Conservation (phyloP, 305 asterid genomes). For the Fraxinus paxiana region DNA sequence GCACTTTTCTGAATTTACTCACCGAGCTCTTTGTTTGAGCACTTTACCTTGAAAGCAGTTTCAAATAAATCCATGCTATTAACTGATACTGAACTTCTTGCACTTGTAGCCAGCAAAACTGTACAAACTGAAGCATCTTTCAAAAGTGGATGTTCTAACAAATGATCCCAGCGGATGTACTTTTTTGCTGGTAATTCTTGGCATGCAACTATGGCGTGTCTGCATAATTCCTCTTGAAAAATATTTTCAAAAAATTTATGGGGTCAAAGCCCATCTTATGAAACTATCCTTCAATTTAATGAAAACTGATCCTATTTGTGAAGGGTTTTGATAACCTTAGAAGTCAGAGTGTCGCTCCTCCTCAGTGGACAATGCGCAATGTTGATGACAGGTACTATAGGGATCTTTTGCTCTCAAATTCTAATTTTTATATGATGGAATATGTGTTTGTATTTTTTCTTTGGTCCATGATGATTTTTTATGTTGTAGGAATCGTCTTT, state of each 20-base stretch:
- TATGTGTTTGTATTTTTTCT: constrained; percentile 15
- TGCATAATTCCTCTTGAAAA: constrained; percentile 9
- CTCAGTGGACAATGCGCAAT: constrained; percentile 99
- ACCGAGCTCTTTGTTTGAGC: constrained; percentile 1
- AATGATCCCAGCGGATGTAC: constrained; percentile 98
- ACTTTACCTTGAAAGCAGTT: constrained; percentile 12
- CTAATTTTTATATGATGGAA: background rate
- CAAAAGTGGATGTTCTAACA: constrained; percentile 84
- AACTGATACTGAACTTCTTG: constrained; percentile 25
- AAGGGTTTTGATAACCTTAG: constrained; percentile 98
- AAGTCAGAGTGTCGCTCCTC: constrained; percentile 88
- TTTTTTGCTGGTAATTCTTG: constrained; percentile 63
- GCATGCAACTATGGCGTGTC: constrained; percentile 13
- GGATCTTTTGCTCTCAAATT: constrained; percentile 13
- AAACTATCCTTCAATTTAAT: constrained; percentile 12
- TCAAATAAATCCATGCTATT: constrained; percentile 11
- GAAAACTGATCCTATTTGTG: constrained; percentile 30
- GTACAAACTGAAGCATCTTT: constrained; percentile 82
- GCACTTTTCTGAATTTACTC: background rate
- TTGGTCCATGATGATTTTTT: constrained; percentile 11
- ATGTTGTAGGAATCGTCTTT: constrained; percentile 69
- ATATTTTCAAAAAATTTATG: background rate
- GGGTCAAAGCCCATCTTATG: background rate
- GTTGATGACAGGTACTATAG: constrained; percentile 79
- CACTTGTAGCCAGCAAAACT: constrained; percentile 75